Base-by-base conservation (phyloP, 768 basidiomycete genomes). In the Cytidiella melzeri region DNA sequence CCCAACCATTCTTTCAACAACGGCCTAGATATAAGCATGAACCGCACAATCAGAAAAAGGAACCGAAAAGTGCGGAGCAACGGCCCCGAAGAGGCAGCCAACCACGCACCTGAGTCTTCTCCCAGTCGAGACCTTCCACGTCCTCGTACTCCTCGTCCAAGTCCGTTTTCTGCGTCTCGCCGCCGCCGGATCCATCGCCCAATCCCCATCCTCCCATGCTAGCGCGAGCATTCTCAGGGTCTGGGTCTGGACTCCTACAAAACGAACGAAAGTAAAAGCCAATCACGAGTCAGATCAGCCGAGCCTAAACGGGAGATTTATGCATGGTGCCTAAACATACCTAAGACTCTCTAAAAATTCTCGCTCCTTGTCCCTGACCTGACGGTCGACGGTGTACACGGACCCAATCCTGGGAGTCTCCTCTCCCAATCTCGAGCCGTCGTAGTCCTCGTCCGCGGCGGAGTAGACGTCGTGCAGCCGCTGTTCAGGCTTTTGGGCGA, bases 161-260 rank as follows among this genome's bases (percentile, higher is more conserved):
- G 30, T 34, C 30, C 30, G 30, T 34, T 34, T 34, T 34, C 30
- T 34, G 30, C 15, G 15, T 15, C 30, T 34, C 30, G 7, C 30
- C 30, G 15, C 30, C 30, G 7, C 30, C 30, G 15, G 15, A 34
- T 7, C 30, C 30, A 15, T 34, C 30, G 15, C 83, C 87, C 2
- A 87, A 67, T 2, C 84, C 87, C 86, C 86, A 89, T 12, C 86
- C 86, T 11, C 84, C 83, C n/a, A 75, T 70, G 53, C 77, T 81
- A 13, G 72, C 74, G 34, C 75, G 68, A 5, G 67, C 50, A 37
- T 64, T 60, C 10, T 75, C 77, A 9, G 70, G 53, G 57, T 77
- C 80, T 34, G 30, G 30, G 30, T 34, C 30, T 0, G 80, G 78
- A 59, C 80, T 81, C 68, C 79, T 80, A 55, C 46, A 13, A 5